phyloP scores from a whole-genome alignment of 2,329 filamentous ascomycete genomes.

The Davidsoniella eucalypti region DNA sequence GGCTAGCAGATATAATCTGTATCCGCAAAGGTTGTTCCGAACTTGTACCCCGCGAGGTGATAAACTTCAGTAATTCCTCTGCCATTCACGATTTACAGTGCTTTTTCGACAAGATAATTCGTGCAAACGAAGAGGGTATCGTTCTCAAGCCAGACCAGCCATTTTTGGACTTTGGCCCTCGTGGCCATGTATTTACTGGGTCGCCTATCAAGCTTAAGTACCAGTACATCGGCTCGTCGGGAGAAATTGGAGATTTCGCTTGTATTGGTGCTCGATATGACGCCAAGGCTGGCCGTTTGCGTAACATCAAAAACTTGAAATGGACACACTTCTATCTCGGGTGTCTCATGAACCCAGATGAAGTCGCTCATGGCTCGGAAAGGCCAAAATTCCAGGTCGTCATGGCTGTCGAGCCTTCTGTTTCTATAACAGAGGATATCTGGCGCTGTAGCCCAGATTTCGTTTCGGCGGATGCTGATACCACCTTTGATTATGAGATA shows the following conservation, averaged over 20 bases:
- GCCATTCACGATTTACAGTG: slow-evolving; percentile 40
- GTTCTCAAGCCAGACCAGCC: slow-evolving; percentile 67
- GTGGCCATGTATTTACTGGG: slow-evolving; percentile 15
- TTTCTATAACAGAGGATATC: slow-evolving; percentile 34
- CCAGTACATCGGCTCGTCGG: slow-evolving; percentile 61
- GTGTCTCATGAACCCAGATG: slow-evolving; percentile 53
- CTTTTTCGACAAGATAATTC: slow-evolving; percentile 51
- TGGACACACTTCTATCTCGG: slow-evolving; percentile 75
- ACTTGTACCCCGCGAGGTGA: slow-evolving; percentile 46
- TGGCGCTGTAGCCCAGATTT: slow-evolving; percentile 27
- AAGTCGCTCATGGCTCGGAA: slow-evolving; percentile 32
- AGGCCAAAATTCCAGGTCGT: slow-evolving; percentile 50
- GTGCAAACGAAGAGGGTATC: slow-evolving; percentile 55
- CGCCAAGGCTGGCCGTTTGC: slow-evolving; percentile 40
- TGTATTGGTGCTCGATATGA: slow-evolving; percentile 62
- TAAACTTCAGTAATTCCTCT: slow-evolving; percentile 44
- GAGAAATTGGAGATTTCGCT: slow-evolving; percentile 71
- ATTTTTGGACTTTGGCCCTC: slow-evolving; percentile 43
- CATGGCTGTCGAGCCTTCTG: slow-evolving; percentile 42
- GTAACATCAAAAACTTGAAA: slow-evolving; percentile 35
- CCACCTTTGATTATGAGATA: slow-evolving; percentile 28
- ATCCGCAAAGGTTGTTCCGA: slow-evolving; percentile 44
- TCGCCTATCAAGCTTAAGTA: slow-evolving; percentile 74
- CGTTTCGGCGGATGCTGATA: slow-evolving; percentile 24
- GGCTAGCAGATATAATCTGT: slow-evolving; percentile 38